Base-by-base conservation (phyloP, 2,329 filamentous ascomycete species). In the Colletotrichum endophyticum region DNA sequence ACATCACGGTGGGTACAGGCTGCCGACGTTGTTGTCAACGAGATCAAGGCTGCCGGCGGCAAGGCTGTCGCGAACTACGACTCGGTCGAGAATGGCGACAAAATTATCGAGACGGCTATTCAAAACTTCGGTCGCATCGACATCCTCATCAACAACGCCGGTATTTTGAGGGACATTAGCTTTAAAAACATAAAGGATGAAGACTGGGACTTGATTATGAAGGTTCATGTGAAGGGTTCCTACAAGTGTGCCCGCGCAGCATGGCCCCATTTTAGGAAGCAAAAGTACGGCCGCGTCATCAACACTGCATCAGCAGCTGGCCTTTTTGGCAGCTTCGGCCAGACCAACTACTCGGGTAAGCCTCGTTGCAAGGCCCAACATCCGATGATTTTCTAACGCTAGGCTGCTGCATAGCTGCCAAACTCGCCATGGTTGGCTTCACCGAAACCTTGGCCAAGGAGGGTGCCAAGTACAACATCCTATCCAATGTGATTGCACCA, bases 141-240 rank as follows among this genome's bases (percentile, higher is more conserved):
- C 85, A 89, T 99, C 79, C 93, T 99, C 81, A 94, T 99, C 87
- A 99, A 99, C 91, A 99, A 99, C 84, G 97, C 97, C 77, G 96
- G 97, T 83, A 99, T 99, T 83, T 91, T 98, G 77, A 94, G 96
- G 77, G 96, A 99, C 88, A 86, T 99, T 84, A 96, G 95, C 91
- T 99, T 99, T 90, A 98, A 98, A 92, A 99, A 99, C 88, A 98
- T 99, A 92, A 97, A 94, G 86, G 97, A 99, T 85, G 88, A 94
- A 84, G 97, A 99, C 86, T 99, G 97, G 97, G 96, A 99, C 84
- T 88, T 98, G 80, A 95, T 98, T 84, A 95, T 96, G 87, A 94
- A 93, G 84, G 96, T 99, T 74, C 96, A 99, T 87, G 93, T 98
- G 81, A 94, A 93, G 84, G 97, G 97, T 81, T 94, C 96, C 82